Base-by-base conservation (phyloP, 164 flowering plant species). In the Pachysandra terminalis region DNA sequence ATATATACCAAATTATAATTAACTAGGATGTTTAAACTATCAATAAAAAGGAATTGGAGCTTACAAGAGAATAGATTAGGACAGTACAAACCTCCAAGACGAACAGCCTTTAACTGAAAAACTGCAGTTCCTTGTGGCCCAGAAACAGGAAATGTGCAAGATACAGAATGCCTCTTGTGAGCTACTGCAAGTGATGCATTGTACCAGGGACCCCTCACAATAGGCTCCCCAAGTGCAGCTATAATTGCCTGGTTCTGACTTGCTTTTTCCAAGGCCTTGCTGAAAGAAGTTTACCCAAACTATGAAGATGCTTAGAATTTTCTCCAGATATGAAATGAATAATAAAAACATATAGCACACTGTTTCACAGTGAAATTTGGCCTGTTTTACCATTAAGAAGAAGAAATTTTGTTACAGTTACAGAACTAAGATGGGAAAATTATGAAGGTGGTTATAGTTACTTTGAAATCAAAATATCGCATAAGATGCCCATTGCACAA, bases 71-170 rank as follows among this genome's bases (percentile, higher is more conserved):
- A 9, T 49, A 65, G 21, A 58, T 27, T 3, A 23, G 49, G 55
- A 59, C 48, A 57, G 59, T 51, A 77, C 79, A 24, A 32, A 92
- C 98, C 96, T 86, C 84, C 89, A 74, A 76, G 78, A 32, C 90
- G 88, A 60, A 94, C 81, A 25, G 97, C 98, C 84, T 85, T 94
- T 68, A 91, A 66, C 73, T 83, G 93, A 68, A 94, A 75, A 64
- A 87, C 68, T 66, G 93, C 97, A 71, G 76, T 80, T 77, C 98
- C 98, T 75, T 77, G 90, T 22, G 98, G 91, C 55, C 98, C 98
- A 45, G 86, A 82, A 14, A 91, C 87, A 24, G 98, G 98, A 85
- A 94, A 90, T 52, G 98, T 77, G 81, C 98, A 94, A 69, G 98
- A 91, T 6, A 85, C 93, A 8, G 97, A 91, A 40, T 82, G 88